Percentiles rank a stretch among this genome's conserved stretches.
These are phyloP conservation scores for Paecilomyces niveus DNA, from an alignment of 2,329 filamentous ascomycete species.

Conservation along the genomic window DNA sequence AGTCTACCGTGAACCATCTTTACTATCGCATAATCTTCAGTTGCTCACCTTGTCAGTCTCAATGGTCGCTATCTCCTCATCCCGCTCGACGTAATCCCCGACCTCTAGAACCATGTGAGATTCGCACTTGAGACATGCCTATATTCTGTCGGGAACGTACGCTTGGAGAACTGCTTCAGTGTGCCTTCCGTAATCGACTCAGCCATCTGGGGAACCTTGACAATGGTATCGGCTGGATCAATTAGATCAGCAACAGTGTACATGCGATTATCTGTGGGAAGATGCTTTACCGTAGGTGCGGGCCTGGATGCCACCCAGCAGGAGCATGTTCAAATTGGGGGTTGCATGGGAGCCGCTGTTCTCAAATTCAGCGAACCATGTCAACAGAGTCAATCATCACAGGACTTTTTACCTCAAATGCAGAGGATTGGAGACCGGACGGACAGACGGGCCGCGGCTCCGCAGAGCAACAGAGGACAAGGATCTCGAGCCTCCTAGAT, in stretches of 20 bases:
- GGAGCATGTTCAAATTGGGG: conserved; percentile 13
- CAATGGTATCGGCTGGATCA: conserved; percentile 62
- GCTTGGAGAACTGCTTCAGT: conserved; percentile 88
- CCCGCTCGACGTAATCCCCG: conserved; percentile 87
- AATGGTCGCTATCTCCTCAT: conserved; percentile 97
- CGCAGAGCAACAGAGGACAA: conserved; percentile 17
- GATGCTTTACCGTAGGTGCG: conserved; percentile 28
- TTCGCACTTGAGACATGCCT: background rate
- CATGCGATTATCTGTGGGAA: background rate
- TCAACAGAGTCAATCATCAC: background rate
- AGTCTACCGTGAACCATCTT: conserved; percentile 3
- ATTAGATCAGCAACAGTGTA: conserved; percentile 6
- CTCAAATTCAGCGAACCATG: conserved; percentile 5
- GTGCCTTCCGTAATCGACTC: conserved; percentile 98
- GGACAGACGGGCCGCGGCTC: conserved; percentile 6
- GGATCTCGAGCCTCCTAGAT: conserved; percentile 14
- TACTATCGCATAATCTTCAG: conserved; percentile 1
- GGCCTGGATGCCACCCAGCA: conserved; percentile 23
- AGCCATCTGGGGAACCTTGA: conserved; percentile 97
- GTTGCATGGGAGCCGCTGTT: background rate
- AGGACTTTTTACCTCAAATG: conserved; percentile 17
- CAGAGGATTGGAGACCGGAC: conserved; percentile 16
- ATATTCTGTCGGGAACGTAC: conserved; percentile 30
- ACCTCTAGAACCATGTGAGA: conserved; percentile 49
- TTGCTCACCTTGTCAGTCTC: conserved; percentile 87